A percentile compares a stretch with the other conserved stretches of the same genome.
Evolutionary conservation across 495 filamentous ascomycete species (phyloP).

Genomic region (Penicillium malachiteum): DNA sequence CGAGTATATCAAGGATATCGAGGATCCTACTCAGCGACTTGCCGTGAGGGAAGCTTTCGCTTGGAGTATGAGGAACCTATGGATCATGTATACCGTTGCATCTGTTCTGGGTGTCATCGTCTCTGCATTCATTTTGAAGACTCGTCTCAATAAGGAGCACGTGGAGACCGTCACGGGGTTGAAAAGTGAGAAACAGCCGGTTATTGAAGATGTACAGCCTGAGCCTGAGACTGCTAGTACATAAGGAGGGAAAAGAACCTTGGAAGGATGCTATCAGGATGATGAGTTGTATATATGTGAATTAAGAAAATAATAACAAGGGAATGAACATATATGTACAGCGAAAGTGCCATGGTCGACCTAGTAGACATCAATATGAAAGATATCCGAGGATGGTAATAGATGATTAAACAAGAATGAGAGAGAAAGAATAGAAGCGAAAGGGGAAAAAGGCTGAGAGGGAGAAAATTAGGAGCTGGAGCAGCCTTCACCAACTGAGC

Average conservation of each 20-base stretch:
- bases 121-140: slow-evolving; percentile 53
- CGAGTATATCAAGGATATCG: slow-evolving; percentile 40
- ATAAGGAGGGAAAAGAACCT: neutral
- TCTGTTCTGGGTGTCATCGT: slow-evolving; percentile 49
- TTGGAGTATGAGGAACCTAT: slow-evolving; percentile 60
- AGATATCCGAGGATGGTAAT: no score
- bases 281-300: no score
- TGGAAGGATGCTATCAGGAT: no score
- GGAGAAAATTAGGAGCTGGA: slow-evolving; percentile 10
- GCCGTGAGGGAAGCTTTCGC: slow-evolving; percentile 57
- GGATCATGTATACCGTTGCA: slow-evolving; percentile 59
- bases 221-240: no score
- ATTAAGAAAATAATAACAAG: no score
- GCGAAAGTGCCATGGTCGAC: no score
- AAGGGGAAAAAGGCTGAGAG: no score
- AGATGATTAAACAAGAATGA: neutral
- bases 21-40: slow-evolving; percentile 40
- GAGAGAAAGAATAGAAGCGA: neutral
- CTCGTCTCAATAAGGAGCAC: slow-evolving; percentile 56
- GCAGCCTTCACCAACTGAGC: slow-evolving; percentile 35
- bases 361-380: no score
- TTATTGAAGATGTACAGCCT: neutral
- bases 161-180: slow-evolving; percentile 56
- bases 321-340: no score
- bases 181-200: slow-evolving; percentile 22